phyloP scores from a whole-genome alignment of 495 filamentous ascomycete species.

The Aspergillus sparsus region DNA sequence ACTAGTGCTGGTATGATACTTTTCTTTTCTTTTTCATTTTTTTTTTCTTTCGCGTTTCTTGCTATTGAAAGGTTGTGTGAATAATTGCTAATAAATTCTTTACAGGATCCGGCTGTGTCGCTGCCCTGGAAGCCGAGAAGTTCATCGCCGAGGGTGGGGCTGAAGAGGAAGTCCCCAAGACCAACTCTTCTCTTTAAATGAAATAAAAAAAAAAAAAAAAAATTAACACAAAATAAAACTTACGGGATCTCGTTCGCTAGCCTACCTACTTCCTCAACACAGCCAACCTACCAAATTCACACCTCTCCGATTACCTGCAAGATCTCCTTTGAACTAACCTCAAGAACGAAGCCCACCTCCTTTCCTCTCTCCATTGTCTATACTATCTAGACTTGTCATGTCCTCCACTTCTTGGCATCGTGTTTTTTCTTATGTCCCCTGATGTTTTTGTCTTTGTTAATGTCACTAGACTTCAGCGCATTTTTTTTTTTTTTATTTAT shows the following conservation, averaged over 20 bases:
- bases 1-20: constrained; percentile 84
- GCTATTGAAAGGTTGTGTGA: no score
- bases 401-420: constrained; percentile 3
- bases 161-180: constrained; percentile 40
- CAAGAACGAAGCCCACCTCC: constrained; percentile 12
- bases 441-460: constrained; percentile 21
- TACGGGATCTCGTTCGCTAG: no score
- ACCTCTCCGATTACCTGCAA: no score
- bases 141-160: constrained; percentile 76
- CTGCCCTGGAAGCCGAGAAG: constrained; percentile 93
- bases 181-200: constrained; percentile 62
- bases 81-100: constrained; percentile 20
- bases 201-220: background rate
- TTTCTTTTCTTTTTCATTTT: background rate
- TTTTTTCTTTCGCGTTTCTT: no score
- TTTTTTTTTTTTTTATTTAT: constrained; percentile 24
- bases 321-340: background rate
- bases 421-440: constrained; percentile 11
- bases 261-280: no score
- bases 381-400: constrained; percentile 10
- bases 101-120: constrained; percentile 87
- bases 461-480: constrained; percentile 29
- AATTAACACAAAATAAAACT: background rate
- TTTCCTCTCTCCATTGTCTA: background rate
- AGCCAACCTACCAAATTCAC: no score